Evolutionary conservation across 768 basidiomycete genomes (phyloP).

Genomic region (Pisolithus orientalis): DNA sequence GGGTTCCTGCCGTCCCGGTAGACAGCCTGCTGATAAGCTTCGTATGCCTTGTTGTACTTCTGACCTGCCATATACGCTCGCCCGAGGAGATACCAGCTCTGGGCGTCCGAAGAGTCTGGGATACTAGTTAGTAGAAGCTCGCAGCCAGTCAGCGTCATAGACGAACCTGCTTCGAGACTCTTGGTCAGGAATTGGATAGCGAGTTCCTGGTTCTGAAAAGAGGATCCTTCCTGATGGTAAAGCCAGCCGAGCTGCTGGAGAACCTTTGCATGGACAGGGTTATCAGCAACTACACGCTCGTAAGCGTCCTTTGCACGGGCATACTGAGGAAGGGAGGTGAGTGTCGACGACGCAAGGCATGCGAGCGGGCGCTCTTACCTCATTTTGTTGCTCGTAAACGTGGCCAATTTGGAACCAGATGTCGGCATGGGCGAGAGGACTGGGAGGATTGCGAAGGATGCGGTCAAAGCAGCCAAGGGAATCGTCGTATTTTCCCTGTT

Average conservation of each 20-base stretch:
- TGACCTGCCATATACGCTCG: slow-evolving; percentile 98
- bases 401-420: slow-evolving; percentile 99
- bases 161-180: slow-evolving; percentile 87
- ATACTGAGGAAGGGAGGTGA: slow-evolving; percentile 47
- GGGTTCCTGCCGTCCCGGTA: slow-evolving; percentile 99
- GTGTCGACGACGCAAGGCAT: not conserved
- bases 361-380: slow-evolving; percentile 46
- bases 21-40: slow-evolving; percentile 98
- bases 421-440: slow-evolving; percentile 92
- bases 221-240: slow-evolving; percentile 91
- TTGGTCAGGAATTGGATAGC: slow-evolving; percentile 93
- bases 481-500: slow-evolving; percentile 89
- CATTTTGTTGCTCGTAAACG: slow-evolving; percentile 95
- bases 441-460: slow-evolving; percentile 92
- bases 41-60: slow-evolving; percentile 99
- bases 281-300: slow-evolving; percentile 89
- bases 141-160: not conserved
- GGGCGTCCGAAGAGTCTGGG: slow-evolving; percentile 90
- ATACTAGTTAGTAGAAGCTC: slow-evolving; percentile 1
- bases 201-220: slow-evolving; percentile 93
- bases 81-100: slow-evolving; percentile 98
- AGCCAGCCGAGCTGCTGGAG: slow-evolving; percentile 97
- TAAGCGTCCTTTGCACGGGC: slow-evolving; percentile 90
- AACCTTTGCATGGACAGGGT: slow-evolving; percentile 93
- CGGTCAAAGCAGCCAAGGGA: slow-evolving; percentile 91